A percentile compares a stretch with the other conserved stretches of the same genome.
Evolutionary conservation across 2,329 filamentous ascomycete species (phyloP).

Genomic region (Parastagonospora avenae): DNA sequence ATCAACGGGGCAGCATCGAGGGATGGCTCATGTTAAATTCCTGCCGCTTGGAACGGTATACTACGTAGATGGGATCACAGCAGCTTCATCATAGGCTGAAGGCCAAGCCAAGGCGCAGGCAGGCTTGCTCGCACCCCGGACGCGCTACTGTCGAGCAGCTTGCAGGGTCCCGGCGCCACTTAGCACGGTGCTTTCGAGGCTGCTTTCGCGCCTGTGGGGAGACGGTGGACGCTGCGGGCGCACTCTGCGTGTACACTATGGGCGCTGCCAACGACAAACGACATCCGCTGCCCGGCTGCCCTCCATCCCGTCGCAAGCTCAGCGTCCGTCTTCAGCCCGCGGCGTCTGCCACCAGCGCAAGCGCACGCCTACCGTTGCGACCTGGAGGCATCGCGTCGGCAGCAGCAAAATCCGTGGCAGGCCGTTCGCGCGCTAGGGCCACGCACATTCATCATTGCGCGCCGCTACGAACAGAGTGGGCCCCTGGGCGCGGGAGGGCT

Average conservation of each 20-base stretch:
- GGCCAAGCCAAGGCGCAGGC: constrained; percentile 40
- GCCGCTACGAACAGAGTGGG: constrained; percentile 30
- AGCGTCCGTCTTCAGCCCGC: constrained; percentile 4
- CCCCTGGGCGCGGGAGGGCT: constrained; percentile 31
- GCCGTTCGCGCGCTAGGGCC: constrained; percentile 19
- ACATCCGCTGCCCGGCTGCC: constrained; percentile 13
- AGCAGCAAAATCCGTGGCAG: constrained; percentile 19
- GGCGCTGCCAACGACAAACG: no score
- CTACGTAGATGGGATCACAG: constrained; percentile 42
- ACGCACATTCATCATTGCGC: constrained; percentile 20
- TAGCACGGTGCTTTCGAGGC: constrained; percentile 26
- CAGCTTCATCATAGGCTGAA: constrained; percentile 46
- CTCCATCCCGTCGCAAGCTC: constrained; percentile 17
- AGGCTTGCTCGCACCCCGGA: constrained; percentile 38
- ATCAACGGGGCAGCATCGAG: constrained; percentile 41
- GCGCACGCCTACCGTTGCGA: constrained; percentile 19
- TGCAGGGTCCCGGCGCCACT: constrained; percentile 29
- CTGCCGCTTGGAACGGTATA: constrained; percentile 30
- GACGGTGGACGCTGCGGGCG: constrained; percentile 5
- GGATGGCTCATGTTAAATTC: constrained; percentile 42
- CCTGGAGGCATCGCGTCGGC: constrained; percentile 14
- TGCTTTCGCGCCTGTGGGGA: constrained; percentile 38
- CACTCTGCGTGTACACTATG: no score
- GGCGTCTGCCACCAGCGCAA: constrained; percentile 1
- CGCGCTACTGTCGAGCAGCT: constrained; percentile 30